These are phyloP conservation scores for Mortierella sp. DNA, from an alignment of 371 early-diverging fungal genomes.

Conservation along the genomic window DNA sequence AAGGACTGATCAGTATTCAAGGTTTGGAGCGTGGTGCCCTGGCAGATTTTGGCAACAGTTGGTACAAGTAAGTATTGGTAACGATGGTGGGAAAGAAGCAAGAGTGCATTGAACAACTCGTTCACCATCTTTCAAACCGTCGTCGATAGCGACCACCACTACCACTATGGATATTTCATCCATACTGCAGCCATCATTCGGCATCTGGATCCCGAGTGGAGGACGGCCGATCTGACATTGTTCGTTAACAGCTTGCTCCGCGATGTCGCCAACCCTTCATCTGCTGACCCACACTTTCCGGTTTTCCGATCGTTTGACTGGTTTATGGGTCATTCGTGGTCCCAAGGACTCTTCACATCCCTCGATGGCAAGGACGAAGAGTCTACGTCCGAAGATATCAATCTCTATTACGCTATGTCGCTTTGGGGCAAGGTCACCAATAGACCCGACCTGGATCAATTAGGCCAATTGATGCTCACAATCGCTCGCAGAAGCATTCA, in stretches of 20 bases:
- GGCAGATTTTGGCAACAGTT: conserved; percentile 67
- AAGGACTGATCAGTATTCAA: conserved; percentile 66
- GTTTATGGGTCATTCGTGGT: conserved; percentile 87
- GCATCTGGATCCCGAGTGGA: conserved; percentile 67
- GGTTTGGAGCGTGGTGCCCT: conserved; percentile 54
- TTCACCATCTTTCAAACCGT: not conserved
- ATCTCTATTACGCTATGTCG: conserved; percentile 78
- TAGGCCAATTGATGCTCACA: conserved; percentile 64
- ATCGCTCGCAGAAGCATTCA: conserved; percentile 69
- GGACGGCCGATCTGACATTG: conserved; percentile 38
- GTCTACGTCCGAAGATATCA: conserved; percentile 79
- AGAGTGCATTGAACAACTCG: not conserved
- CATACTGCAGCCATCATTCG: conserved; percentile 75
- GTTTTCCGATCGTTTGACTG: conserved; percentile 77
- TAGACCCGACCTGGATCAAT: conserved; percentile 51
- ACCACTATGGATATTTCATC: conserved; percentile 81
- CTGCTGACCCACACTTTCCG: conserved; percentile 68
- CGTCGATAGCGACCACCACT: conserved; percentile 76
- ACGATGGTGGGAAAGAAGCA: not conserved
- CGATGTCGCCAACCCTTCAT: conserved; percentile 74
- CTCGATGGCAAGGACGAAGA: conserved; percentile 81
- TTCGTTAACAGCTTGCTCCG: conserved; percentile 60
- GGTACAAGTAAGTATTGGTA: conserved; percentile 58
- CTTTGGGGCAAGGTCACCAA: conserved; percentile 67
- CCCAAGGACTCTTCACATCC: conserved; percentile 74